Evolutionary conservation across 768 basidiomycete species (phyloP), one percentile per base, ranked within the genome.

Genomic region (Agrocybe praecox): DNA sequence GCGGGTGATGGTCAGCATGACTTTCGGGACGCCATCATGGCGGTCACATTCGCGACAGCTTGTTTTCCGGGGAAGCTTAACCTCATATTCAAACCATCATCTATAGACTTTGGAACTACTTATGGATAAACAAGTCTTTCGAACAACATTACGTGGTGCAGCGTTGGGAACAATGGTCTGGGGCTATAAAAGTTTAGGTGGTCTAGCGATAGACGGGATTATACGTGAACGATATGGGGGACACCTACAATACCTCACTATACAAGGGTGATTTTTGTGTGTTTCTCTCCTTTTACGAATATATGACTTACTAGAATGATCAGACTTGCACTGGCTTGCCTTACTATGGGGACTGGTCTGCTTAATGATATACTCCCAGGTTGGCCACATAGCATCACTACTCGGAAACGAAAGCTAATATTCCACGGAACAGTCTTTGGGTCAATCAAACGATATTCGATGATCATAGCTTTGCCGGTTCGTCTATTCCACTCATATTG

Each of bases 221-320:
- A 78, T 86, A 40, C 54, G 57, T 1, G 53, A 61, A 2, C 83
- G 82, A 62, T 82, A 79, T 60, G 88, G 88, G 1, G 90, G 90
- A 0, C 83, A 85, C 61, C 80, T 79, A 46, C 87, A 88, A 67
- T 94, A 83, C 65, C 73, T 94, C 52, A 94, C 92, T 0, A 89
- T 92, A 61, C 85, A 90, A 70, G 89, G 89, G 90, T 86, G 58
- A 18, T 80, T 65, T 19, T 15, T 9, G 23, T 26, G n/a, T 48
- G 10, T 14, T 6, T 19, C 49, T 11, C 26, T 29, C 26, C 9
- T 9, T 19, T 10, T 29, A 8, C n/a, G n/a, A 53, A 17, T 7
- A 2, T 29, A 7, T 42, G 17, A 52, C 36, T 36, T 24, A 29
- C 17, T 22, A 23, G 7, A 22, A 9, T 24, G 15, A 26, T 49